Evolutionary conservation across 306 rosid genomes (phyloP).

Genomic region (Fagus crenata): DNA sequence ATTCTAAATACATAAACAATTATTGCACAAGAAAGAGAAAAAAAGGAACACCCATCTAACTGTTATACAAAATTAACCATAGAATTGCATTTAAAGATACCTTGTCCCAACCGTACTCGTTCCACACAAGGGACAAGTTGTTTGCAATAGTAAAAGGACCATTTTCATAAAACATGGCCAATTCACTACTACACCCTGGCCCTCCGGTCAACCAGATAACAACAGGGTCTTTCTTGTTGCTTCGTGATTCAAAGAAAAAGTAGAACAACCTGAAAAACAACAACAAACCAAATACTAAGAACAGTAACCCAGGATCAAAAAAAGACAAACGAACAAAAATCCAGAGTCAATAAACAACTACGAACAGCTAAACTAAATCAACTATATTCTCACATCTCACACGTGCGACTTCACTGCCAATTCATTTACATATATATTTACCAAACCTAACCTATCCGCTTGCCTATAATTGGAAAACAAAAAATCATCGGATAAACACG

Average conservation of each 20-base stretch:
- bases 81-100: conserved; percentile 35
- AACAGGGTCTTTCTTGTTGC: conserved; percentile 74
- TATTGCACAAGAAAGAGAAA: neutral
- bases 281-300: conserved; percentile 19
- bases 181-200: conserved; percentile 97
- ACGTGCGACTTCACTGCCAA: neutral
- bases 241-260: conserved; percentile 86
- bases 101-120: conserved; percentile 94
- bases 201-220: conserved; percentile 99
- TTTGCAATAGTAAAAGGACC: conserved; percentile 85
- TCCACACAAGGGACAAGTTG: conserved; percentile 89
- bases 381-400: neutral
- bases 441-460: neutral
- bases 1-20: conserved; percentile 3
- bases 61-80: neutral
- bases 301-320: conserved; percentile 8
- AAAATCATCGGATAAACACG: neutral
- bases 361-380: neutral
- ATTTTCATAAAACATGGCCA: conserved; percentile 93
- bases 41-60: neutral
- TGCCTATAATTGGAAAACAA: neutral
- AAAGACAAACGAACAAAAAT: neutral
- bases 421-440: neutral
- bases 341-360: neutral
- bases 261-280: conserved; percentile 79